Evolutionary conservation across 2,329 filamentous ascomycete genomes (phyloP), one percentile per base, ranked within the genome.

Genomic region (Paecilomyces dactylethromorphus): DNA sequence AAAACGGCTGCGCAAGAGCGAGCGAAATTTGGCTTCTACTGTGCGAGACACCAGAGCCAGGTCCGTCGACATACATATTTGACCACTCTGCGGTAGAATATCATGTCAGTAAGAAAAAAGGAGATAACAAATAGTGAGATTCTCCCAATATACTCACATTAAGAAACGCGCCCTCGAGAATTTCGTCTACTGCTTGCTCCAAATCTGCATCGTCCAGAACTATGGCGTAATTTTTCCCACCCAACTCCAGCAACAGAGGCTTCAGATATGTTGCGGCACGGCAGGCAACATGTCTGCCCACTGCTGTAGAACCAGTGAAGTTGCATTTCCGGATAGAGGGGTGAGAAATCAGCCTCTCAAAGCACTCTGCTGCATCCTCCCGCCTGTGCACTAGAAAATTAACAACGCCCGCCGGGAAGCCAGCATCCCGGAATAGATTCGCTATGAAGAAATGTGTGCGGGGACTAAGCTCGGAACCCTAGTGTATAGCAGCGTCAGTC

Each of bases 1-100:
- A n/a, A n/a, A n/a, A n/a, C n/a, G n/a, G n/a, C n/a, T n/a, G 70
- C 52, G 78, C 76, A 61, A 87, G 78, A 45, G 75, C 77, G 55
- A 77, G 77, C 69, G 86, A 80, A n/a, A 87, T 80, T 24, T 87
- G 70, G 58, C 92, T 87, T 18, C n/a, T n/a, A n/a, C n/a, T n/a
- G n/a, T n/a, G n/a, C 86, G 82, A 74, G 29, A 31, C 11, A 56
- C n/a, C 39, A 32, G 39, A 39, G 31, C n/a, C 29, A 6, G 8
- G 74, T 94, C 90, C 0, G 90, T 93, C 24, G 82, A 81, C 89
- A 94, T 93, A 79, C 91, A 94, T 50, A 93, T 86, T 73, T 95
- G 91, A 0, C 91, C 90, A 54, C 31, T 56, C 4, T 15, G 5
- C n/a, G 29, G 18, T 81, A 49, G 88, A 32, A 6, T 64, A n/a